Conservation (phyloP, 441 rosid species). For the Sinapis alba region DNA sequence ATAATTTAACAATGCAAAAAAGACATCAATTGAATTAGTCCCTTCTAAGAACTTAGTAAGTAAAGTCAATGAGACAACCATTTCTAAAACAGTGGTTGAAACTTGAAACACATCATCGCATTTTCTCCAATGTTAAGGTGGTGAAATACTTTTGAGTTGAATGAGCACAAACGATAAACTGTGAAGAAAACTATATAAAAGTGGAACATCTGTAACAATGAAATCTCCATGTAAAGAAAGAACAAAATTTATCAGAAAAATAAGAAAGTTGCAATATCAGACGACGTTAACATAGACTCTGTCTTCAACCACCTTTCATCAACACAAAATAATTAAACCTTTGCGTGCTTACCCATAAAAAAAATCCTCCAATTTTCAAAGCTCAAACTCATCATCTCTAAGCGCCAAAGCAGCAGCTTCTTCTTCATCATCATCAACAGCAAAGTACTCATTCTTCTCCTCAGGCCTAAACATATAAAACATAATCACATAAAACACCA, state of each 20-base stretch:
- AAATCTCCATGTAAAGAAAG: background rate
- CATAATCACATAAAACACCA: slow-evolving; percentile 71
- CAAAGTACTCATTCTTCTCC: slow-evolving; percentile 87
- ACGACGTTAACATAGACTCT: slow-evolving; percentile 29
- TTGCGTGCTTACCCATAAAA: slow-evolving; percentile 11
- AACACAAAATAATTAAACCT: background rate
- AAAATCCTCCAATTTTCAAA: slow-evolving; percentile 41
- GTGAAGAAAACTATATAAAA: background rate
- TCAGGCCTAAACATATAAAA: slow-evolving; percentile 95
- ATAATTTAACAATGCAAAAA: background rate
- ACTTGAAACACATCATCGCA: background rate
- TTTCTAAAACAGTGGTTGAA: background rate
- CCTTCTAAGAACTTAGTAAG: background rate
- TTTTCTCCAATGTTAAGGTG: background rate
- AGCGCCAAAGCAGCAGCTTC: slow-evolving; percentile 89
- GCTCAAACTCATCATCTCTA: slow-evolving; percentile 90
- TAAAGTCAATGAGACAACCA: background rate
- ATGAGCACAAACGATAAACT: background rate
- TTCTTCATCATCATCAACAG: slow-evolving; percentile 90
- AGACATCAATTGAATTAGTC: background rate
- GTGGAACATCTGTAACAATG: slow-evolving; percentile 13
- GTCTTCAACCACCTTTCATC: background rate
- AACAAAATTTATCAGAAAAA: slow-evolving; percentile 24
- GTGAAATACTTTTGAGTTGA: background rate
- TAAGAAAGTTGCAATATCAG: slow-evolving; percentile 20